Evolutionary conservation across 2,329 filamentous ascomycete genomes (phyloP), one percentile per base, ranked within the genome.

Genomic region (Macrophomina pseudophaseolina): DNA sequence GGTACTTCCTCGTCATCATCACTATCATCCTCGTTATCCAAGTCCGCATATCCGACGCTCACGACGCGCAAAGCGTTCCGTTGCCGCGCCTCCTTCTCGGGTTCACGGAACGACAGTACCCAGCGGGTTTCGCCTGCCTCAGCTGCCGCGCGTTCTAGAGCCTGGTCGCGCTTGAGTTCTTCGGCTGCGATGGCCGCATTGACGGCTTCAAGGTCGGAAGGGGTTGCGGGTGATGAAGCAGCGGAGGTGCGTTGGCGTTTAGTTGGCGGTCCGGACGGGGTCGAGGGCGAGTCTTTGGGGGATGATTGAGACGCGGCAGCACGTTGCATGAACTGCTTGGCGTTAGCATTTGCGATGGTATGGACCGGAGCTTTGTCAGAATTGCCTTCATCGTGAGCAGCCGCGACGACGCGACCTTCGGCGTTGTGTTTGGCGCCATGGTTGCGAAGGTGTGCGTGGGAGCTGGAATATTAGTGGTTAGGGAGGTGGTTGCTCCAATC

Each of bases 381-480:
- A 40, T 51, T 75, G 84, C 86, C 80, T 97, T 97, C 93, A 97
- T 97, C 44, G 91, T 94, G 75, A 96, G 85, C 56, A 97, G 89
- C 71, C 93, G 89, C 67, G 91, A 94, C 69, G 94, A 97, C 88
- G 58, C 58, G 32, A 49, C 42, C 58, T 62, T 62, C 30, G 58
- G 58, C 16, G 56, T 56, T 18, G 58, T 42, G 60, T 64, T 53
- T 52, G 60, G 51, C 51, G 51, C 63, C 63, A 65, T 65, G 51
- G 38, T 33, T 54, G 63, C 28, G 35, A n/a, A 23, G 35, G 38
- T 38, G 51, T 18, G 40, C 12, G 32, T 58, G 30, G 38, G 30
- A 30, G 40, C 63, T 65, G 28, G 14, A 18, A 16, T 14, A 8
- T 65, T 28, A 65, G 51, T 65, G 33, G n/a, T 38, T 23, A 23